These are phyloP conservation scores for Melampsora larici-populina DNA, from an alignment of 1,284 basidiomycete species.

Conservation along the genomic window DNA sequence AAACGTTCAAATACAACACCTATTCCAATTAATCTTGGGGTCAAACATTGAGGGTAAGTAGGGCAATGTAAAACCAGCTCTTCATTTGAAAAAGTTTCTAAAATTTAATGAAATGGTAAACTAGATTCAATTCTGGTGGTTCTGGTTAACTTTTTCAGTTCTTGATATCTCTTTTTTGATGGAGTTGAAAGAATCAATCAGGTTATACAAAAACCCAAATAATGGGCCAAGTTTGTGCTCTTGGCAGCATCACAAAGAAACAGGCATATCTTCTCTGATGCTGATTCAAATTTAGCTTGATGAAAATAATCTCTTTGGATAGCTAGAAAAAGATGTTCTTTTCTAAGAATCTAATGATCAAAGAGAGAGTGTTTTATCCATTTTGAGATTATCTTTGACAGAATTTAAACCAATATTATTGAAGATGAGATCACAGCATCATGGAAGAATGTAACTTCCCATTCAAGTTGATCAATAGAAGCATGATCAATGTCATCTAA, in stretches of 20 bases:
- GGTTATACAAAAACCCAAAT: not conserved
- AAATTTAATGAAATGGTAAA: not conserved
- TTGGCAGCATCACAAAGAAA: not conserved
- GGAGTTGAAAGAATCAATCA: not conserved
- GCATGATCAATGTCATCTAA: not conserved
- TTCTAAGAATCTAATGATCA: not conserved
- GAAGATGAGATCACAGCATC: not conserved
- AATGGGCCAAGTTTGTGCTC: not conserved
- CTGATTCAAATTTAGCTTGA: not conserved
- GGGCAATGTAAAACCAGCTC: not conserved
- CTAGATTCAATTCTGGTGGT: not conserved
- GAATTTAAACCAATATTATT: not conserved
- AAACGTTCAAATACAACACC: not conserved
- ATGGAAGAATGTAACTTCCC: not conserved
- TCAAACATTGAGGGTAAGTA: not conserved
- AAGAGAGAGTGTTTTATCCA: not conserved
- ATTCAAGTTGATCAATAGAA: not conserved
- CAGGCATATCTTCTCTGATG: not conserved
- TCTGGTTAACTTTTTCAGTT: not conserved
- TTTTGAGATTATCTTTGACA: not conserved
- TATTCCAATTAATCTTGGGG: not conserved
- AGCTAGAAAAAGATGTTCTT: not conserved
- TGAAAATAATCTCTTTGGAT: not conserved
- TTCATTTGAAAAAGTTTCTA: not conserved
- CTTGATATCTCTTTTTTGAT: not conserved